Evolutionary conservation across 176 grass and related monocot species (phyloP).

Genomic region (Rhynchospora tenuis): DNA sequence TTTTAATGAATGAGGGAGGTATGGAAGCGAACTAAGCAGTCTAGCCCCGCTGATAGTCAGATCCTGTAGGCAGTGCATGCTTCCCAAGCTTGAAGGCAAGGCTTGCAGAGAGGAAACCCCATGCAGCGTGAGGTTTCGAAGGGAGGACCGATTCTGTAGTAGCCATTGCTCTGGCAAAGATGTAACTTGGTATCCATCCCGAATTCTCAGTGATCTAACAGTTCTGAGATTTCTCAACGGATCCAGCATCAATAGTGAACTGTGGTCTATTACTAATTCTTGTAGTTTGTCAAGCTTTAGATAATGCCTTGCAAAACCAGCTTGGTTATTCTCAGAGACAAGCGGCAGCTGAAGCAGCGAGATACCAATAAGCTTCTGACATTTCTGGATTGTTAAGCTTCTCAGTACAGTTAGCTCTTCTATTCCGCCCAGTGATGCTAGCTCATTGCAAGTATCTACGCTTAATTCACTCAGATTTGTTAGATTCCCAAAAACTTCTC

Average conservation of each 20-base stretch:
- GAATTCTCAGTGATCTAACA: background rate
- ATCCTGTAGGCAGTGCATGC: background rate
- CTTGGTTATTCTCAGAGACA: background rate
- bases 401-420: slow-evolving; percentile 26
- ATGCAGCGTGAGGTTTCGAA: background rate
- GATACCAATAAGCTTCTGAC: background rate
- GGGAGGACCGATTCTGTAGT: background rate
- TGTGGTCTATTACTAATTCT: slow-evolving; percentile 3
- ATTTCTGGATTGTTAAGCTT: background rate
- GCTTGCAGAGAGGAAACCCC: background rate
- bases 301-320: background rate
- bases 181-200: background rate
- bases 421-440: slow-evolving; percentile 17
- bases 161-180: slow-evolving; percentile 17
- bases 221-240: slow-evolving; percentile 8
- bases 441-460: slow-evolving; percentile 5
- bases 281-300: background rate
- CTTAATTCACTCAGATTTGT: background rate
- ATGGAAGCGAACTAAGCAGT: background rate
- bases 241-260: slow-evolving; percentile 1
- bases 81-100: slow-evolving; percentile 6
- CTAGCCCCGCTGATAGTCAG: background rate
- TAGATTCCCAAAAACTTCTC: slow-evolving; percentile 16
- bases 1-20: background rate
- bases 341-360: background rate